These are phyloP conservation scores for Wallemia hederae DNA, from an alignment of 1,284 basidiomycete genomes.

Conservation along the genomic window DNA sequence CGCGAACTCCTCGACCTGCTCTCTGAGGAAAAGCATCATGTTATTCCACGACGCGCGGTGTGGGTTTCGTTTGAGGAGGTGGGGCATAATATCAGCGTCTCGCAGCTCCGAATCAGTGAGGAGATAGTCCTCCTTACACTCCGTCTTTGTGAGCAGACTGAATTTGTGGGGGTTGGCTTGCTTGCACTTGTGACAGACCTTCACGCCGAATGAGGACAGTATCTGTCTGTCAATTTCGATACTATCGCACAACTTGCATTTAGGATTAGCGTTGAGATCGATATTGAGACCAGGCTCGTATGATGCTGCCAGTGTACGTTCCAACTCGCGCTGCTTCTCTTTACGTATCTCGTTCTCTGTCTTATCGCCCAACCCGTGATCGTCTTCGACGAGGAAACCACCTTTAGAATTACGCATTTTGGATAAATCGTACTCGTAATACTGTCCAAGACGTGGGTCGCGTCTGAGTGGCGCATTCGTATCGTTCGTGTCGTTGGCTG, in stretches of 20 bases:
- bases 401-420: conserved; percentile 74
- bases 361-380: conserved; percentile 26
- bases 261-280: conserved; percentile 36
- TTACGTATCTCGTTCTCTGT: conserved; percentile 33
- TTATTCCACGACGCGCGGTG: conserved; percentile 90
- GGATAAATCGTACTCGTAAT: conserved; percentile 85
- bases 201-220: conserved; percentile 45
- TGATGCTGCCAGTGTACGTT: background rate
- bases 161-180: conserved; percentile 69
- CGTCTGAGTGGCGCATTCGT: background rate
- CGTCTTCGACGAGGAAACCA: conserved; percentile 63
- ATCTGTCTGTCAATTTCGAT: conserved; percentile 59
- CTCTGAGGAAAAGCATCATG: conserved; percentile 95
- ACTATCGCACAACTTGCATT: conserved; percentile 50
- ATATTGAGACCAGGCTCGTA: conserved; percentile 21
- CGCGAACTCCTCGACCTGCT: conserved; percentile 82
- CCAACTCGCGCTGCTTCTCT: conserved; percentile 35
- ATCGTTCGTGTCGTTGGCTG: background rate
- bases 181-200: conserved; percentile 70
- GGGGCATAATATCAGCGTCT: conserved; percentile 71
- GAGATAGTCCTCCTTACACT: conserved; percentile 87
- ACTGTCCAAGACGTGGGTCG: conserved; percentile 21
- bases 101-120: conserved; percentile 72
- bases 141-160: conserved; percentile 86
- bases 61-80: conserved; percentile 82